Evolutionary conservation across 164 flowering plant species (phyloP).

Genomic region (Chimonanthus praecox): DNA sequence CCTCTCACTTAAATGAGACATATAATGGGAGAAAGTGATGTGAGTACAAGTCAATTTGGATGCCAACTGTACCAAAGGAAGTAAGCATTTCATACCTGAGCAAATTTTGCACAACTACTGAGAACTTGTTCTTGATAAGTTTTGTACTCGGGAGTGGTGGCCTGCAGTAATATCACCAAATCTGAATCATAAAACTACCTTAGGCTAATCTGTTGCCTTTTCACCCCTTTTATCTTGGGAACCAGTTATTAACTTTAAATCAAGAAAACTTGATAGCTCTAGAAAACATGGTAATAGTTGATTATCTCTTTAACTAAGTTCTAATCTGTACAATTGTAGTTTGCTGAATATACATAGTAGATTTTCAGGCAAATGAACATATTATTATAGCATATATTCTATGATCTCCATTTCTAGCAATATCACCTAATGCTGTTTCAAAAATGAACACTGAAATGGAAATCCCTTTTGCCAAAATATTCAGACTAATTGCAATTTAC

Average conservation of each 20-base stretch:
- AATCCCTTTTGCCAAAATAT: background rate
- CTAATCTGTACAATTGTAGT: background rate
- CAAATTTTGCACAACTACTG: conserved; percentile 76
- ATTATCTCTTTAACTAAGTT: background rate
- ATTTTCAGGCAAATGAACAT: background rate
- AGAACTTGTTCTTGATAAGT: conserved; percentile 98
- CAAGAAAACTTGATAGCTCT: background rate
- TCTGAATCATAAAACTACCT: background rate
- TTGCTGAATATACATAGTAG: background rate
- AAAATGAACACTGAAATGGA: background rate
- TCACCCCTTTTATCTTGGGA: background rate
- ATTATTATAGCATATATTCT: background rate
- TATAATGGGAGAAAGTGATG: background rate
- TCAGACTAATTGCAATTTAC: background rate
- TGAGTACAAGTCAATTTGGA: background rate
- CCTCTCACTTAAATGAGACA: background rate
- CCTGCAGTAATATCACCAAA: conserved; percentile 38
- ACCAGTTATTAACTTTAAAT: background rate
- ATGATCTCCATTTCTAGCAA: background rate
- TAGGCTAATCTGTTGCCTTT: background rate
- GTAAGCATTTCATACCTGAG: conserved; percentile 48
- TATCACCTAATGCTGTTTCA: background rate
- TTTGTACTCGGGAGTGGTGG: conserved; percentile 85
- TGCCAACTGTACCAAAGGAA: background rate
- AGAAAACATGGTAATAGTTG: background rate